A percentile compares a stretch with the other conserved stretches of the same genome.
Evolutionary conservation across 805 yeast genomes (phyloP).

Genomic region (Vanderwaltozyma polyspora): DNA sequence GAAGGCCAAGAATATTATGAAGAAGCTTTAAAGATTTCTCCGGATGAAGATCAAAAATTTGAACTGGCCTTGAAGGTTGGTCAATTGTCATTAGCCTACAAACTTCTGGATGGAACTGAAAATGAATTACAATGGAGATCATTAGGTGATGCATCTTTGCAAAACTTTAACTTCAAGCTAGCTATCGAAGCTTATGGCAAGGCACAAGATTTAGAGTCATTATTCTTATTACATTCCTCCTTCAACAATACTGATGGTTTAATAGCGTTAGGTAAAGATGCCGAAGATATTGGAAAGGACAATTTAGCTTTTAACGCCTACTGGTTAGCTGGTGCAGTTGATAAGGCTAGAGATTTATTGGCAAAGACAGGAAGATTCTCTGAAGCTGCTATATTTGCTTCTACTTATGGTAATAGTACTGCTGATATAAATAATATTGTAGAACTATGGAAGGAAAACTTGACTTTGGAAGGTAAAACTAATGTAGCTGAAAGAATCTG

Average conservation of each 20-base stretch:
- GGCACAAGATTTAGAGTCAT: slow-evolving; percentile 72
- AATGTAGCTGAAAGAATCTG: slow-evolving; percentile 53
- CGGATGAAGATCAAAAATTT: slow-evolving; percentile 83
- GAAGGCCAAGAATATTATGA: slow-evolving; percentile 85
- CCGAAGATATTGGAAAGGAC: slow-evolving; percentile 65
- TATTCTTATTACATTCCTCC: slow-evolving; percentile 73
- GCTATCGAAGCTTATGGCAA: slow-evolving; percentile 72
- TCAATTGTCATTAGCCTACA: slow-evolving; percentile 60
- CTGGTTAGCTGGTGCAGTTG: slow-evolving; percentile 73
- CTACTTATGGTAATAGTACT: slow-evolving; percentile 48
- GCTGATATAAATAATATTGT: slow-evolving; percentile 37
- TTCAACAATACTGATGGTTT: slow-evolving; percentile 59
- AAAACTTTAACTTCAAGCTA: slow-evolving; percentile 64
- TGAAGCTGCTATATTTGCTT: slow-evolving; percentile 76
- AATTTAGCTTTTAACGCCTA: slow-evolving; percentile 86
- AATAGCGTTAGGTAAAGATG: slow-evolving; percentile 49
- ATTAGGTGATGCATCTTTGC: slow-evolving; percentile 78
- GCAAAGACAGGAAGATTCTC: slow-evolving; percentile 56
- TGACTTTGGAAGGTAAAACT: slow-evolving; percentile 40
- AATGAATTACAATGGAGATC: slow-evolving; percentile 76
- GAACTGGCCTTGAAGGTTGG: slow-evolving; percentile 77
- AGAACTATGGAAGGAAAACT: slow-evolving; percentile 54
- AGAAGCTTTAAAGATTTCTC: slow-evolving; percentile 72
- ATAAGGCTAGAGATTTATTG: slow-evolving; percentile 53
- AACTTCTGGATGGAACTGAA: slow-evolving; percentile 43